Conservation (phyloP, 331 rosid genomes). For the Malus hybrid region DNA sequence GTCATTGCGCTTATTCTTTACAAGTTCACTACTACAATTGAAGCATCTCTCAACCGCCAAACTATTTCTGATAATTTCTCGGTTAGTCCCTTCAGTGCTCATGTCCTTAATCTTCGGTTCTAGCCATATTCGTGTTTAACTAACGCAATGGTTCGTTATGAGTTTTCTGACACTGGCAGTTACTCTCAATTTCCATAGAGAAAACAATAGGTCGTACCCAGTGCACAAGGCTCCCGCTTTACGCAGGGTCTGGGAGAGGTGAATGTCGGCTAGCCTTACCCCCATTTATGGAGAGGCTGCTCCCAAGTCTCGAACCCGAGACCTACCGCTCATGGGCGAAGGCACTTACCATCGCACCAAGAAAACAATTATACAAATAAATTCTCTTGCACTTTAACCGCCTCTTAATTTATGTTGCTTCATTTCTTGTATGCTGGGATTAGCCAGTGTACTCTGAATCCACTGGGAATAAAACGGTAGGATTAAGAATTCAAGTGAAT, state of each 20-base stretch:
- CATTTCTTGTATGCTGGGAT: background rate
- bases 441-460: background rate
- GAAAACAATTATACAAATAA: too few relatives aligned
- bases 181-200: background rate
- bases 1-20: constrained; percentile 55
- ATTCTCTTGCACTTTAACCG: background rate
- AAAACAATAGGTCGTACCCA: too few relatives aligned
- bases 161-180: background rate
- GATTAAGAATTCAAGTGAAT: background rate
- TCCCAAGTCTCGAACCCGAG: too few relatives aligned
- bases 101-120: background rate
- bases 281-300: too few relatives aligned
- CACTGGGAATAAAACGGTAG: background rate
- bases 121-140: background rate
- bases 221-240: too few relatives aligned
- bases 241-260: too few relatives aligned
- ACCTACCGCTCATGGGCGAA: too few relatives aligned
- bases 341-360: too few relatives aligned
- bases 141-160: background rate
- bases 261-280: too few relatives aligned
- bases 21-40: constrained; percentile 63
- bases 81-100: constrained; percentile 29
- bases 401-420: background rate
- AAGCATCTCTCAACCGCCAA: constrained; percentile 60
- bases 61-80: constrained; percentile 67